Conservation (phyloP, 2,329 filamentous ascomycete species). For the Exophiala sideris region DNA sequence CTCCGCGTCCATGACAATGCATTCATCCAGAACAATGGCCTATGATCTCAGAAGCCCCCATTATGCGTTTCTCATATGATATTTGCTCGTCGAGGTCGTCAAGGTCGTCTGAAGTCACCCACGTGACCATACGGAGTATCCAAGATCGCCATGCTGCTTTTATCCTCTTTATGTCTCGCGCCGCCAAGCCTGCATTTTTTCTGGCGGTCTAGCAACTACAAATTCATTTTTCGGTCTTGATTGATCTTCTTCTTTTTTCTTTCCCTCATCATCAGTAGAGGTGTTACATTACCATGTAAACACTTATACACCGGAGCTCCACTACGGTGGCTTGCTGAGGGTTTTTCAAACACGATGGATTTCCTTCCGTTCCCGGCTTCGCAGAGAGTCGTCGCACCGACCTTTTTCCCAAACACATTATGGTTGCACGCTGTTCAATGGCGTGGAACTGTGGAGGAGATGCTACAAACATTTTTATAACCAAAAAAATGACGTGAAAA, state of each 20-base stretch:
- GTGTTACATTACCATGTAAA: slow-evolving; percentile 49
- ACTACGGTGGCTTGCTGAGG: slow-evolving; percentile 49
- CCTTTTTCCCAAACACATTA: slow-evolving; percentile 44
- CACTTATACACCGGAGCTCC: slow-evolving; percentile 45
- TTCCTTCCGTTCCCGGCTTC: slow-evolving; percentile 51
- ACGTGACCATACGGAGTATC: too few species aligned
- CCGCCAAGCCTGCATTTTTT: slow-evolving; percentile 1
- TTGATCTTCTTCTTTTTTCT: slow-evolving; percentile 36
- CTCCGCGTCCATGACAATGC: too few species aligned
- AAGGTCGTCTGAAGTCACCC: too few species aligned
- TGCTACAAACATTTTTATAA: slow-evolving; percentile 35
- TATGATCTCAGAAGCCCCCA: too few species aligned
- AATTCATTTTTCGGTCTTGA: slow-evolving; percentile 19
- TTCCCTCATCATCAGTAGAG: slow-evolving; percentile 51
- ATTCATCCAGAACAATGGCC: too few species aligned
- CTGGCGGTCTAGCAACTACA: slow-evolving; percentile 6
- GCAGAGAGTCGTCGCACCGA: slow-evolving; percentile 40
- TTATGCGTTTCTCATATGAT: too few species aligned
- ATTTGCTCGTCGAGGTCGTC: too few species aligned
- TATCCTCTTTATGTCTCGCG: too few species aligned
- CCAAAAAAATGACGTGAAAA: background rate
- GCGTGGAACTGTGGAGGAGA: slow-evolving; percentile 48
- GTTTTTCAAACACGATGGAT: slow-evolving; percentile 43
- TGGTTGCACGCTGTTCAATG: slow-evolving; percentile 42
- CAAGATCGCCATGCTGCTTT: background rate